Evolutionary conservation across 768 basidiomycete species (phyloP), one percentile per base, ranked within the genome.

Genomic region (Hypholoma fasciculare): DNA sequence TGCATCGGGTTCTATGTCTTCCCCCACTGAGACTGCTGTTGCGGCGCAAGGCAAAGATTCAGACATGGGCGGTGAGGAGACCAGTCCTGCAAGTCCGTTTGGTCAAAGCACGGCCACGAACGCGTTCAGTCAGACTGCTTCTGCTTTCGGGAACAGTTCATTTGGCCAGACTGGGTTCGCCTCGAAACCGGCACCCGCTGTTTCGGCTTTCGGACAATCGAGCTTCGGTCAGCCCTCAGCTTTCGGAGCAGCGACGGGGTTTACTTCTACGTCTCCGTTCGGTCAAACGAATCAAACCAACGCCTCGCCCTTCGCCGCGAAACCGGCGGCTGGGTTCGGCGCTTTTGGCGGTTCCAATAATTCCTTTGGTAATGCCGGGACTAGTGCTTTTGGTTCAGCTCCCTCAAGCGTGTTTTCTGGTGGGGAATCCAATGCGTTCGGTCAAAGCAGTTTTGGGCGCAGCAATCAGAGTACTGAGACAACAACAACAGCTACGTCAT

Each of bases 151-250:
- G 17, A 54, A 43, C 36, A 37, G 12, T 20, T 43, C 30, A 23
- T 54, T 54, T 38, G 76, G 74, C 7, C 69, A 71, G 55, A 49
- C 71, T n/a, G 59, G 65, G 17, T 72, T 73, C 58, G 70, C 72
- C 2, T 69, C 70, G 38, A 46, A 47, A 27, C 20, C 69, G 19
- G 61, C 72, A 4, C 30, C 30, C 2, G 30, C 30, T 34, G 30
- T 34, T 34, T 34, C 30, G 30, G 52, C 69, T n/a, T 73, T 74
- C 58, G 71, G 74, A 6, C 69, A 72, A 37, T 48, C 69, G 38
- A 58, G 65, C 51, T 76, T 74, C 58, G 69, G 71, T 50, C 73
- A 66, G 27, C 64, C 63, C 13, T 52, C 71, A 3, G 52, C 72
- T 5, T 68, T 67, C 36, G 60, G 62, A 7, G 37, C 58, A 12